phyloP scores from a whole-genome alignment of 2,329 filamentous ascomycete genomes.

The Sarocladium kiliense region DNA sequence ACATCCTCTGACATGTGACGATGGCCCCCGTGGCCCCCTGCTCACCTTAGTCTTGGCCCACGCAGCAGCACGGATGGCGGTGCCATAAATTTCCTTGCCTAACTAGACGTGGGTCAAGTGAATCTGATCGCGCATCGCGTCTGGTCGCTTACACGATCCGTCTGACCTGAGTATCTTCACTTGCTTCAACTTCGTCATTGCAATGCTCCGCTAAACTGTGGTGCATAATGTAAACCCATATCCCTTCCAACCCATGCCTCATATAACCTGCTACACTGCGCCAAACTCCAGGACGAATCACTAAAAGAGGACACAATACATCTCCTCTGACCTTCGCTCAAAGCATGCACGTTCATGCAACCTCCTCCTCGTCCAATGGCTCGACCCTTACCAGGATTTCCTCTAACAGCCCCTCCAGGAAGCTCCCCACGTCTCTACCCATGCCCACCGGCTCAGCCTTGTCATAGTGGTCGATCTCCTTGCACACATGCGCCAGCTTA shows the following conservation, averaged over 20 bases:
- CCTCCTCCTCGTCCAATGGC: conserved; percentile 70
- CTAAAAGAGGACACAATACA: neutral
- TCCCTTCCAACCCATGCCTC: neutral
- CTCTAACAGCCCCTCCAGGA: conserved; percentile 87
- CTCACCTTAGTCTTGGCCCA: neutral
- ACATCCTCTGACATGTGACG: neutral
- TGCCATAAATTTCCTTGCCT: neutral
- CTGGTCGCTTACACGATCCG: too few relatives aligned
- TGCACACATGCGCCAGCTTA: conserved; percentile 77
- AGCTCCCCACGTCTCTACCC: conserved; percentile 83
- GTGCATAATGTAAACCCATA: neutral
- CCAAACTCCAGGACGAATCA: neutral
- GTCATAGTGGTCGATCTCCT: conserved; percentile 86
- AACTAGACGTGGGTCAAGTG: neutral
- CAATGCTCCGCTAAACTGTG: neutral
- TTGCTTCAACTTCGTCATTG: neutral
- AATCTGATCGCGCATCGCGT: too few relatives aligned
- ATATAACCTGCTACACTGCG: neutral
- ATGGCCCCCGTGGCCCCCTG: neutral
- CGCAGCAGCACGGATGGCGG: neutral
- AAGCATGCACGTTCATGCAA: conserved; percentile 12
- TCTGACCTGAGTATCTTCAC: neutral
- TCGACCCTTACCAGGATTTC: conserved; percentile 91
- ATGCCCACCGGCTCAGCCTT: conserved; percentile 84
- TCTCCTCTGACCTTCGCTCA: neutral